Base-by-base conservation (phyloP, 2,329 filamentous ascomycete genomes). In the Hymenotorrendiella dingleyae region DNA sequence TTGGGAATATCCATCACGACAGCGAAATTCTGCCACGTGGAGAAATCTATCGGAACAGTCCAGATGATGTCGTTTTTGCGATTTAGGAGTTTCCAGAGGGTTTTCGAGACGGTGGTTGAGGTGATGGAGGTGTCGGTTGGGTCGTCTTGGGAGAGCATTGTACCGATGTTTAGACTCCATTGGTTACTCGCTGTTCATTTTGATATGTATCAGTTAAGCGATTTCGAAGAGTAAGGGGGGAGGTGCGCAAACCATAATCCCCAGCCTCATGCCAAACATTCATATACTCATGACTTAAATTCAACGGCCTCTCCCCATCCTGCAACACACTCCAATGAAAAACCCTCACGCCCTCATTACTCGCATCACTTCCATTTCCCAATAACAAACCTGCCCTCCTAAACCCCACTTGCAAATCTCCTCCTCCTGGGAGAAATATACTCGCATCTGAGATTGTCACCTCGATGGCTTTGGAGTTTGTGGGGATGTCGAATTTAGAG, bases 201-300 rank as follows among this genome's bases (percentile, higher is more conserved):
- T n/a, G n/a, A n/a, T n/a, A n/a, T n/a, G n/a, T n/a, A n/a, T n/a
- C n/a, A n/a, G n/a, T n/a, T n/a, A n/a, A n/a, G n/a, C n/a, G n/a
- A n/a, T n/a, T n/a, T n/a, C n/a, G n/a, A n/a, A n/a, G n/a, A n/a
- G n/a, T n/a, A n/a, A n/a, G n/a, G n/a, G n/a, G n/a, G n/a, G n/a
- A n/a, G n/a, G n/a, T n/a, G n/a, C n/a, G n/a, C n/a, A n/a, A n/a
- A n/a, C n/a, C 67, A 57, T 63, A 74, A 54, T 70, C 66, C 41
- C 55, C 61, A 45, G 62, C 66, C 58, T 74, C 70, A 30, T 72
- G 66, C 60, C 70, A 76, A 23, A 69, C 65, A 40, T 77, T 70
- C 59, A 78, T 66, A 61, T 82, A 82, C 62, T 81, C 76, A 57
- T 82, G 78, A 2, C 72, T 72, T 38, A 74, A 60, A 64, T 82